phyloP scores from a whole-genome alignment of 2,329 filamentous ascomycete genomes.

The Pseudocercospora fuligena region DNA sequence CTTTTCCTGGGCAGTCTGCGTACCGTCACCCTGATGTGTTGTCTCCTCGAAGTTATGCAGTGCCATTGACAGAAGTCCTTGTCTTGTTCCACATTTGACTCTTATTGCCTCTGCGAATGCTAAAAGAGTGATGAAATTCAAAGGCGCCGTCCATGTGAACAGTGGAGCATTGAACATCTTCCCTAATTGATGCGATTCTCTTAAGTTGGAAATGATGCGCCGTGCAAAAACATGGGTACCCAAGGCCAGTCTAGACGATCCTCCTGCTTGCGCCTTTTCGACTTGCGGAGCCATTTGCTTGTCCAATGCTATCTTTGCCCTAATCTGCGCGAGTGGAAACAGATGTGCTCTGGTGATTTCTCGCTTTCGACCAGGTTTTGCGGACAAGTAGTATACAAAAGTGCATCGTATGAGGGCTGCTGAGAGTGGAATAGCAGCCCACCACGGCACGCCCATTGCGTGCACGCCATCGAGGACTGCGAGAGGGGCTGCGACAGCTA shows the following conservation, averaged over 20 bases:
- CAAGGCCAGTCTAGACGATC: neutral
- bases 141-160: slow-evolving; percentile 8
- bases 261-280: neutral
- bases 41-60: slow-evolving; percentile 20
- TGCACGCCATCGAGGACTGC: slow-evolving; percentile 37
- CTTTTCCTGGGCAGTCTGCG: neutral
- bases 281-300: too few relatives aligned
- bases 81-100: slow-evolving; percentile 32
- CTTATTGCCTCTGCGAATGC: slow-evolving; percentile 37
- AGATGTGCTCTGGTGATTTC: slow-evolving; percentile 29
- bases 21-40: neutral
- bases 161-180: slow-evolving; percentile 26
- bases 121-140: slow-evolving; percentile 36
- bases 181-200: slow-evolving; percentile 17
- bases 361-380: slow-evolving; percentile 27
- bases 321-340: neutral
- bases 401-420: slow-evolving; percentile 38
- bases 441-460: slow-evolving; percentile 39
- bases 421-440: slow-evolving; percentile 35
- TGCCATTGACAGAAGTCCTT: slow-evolving; percentile 35
- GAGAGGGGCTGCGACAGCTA: slow-evolving; percentile 20
- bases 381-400: slow-evolving; percentile 34
- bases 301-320: neutral
- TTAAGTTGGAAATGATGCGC: neutral
- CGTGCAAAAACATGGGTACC: neutral